Conservation (phyloP, 2,329 filamentous ascomycete species). For the Arachnopeziza araneosa region DNA sequence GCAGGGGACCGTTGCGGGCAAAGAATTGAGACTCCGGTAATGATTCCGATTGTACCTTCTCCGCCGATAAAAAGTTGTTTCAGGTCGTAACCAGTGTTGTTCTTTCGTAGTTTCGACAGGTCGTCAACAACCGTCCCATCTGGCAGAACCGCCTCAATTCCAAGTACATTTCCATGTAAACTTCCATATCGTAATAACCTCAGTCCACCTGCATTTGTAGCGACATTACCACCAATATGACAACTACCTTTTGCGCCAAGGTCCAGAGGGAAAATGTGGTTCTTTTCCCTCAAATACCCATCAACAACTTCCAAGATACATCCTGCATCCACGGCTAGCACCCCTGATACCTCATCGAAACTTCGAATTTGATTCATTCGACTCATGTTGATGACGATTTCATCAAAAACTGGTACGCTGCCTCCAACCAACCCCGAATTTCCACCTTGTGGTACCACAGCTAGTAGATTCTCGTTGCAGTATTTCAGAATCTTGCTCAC, state of each 20-base stretch:
- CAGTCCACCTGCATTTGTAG: conserved; percentile 91
- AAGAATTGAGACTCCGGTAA: conserved; percentile 83
- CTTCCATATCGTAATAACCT: conserved; percentile 88
- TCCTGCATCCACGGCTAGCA: conserved; percentile 85
- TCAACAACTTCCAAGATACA: conserved; percentile 87
- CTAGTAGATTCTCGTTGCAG: conserved; percentile 88
- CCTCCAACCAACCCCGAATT: conserved; percentile 96
- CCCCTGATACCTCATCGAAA: conserved; percentile 89
- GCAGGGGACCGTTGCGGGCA: conserved; percentile 84
- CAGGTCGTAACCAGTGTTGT: conserved; percentile 97
- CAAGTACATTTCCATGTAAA: conserved; percentile 86
- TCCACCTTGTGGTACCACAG: conserved; percentile 93
- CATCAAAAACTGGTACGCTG: conserved; percentile 94
- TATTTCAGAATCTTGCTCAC: conserved; percentile 88
- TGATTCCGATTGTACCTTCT: conserved; percentile 90
- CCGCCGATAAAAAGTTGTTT: conserved; percentile 96
- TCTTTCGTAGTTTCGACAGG: conserved; percentile 83
- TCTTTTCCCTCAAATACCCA: conserved; percentile 73
- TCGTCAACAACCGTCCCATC: conserved; percentile 91
- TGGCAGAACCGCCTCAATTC: conserved; percentile 87
- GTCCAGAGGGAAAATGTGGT: conserved; percentile 91
- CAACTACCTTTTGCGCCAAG: conserved; percentile 97
- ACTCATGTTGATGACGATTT: conserved; percentile 87
- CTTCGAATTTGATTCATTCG: conserved; percentile 88
- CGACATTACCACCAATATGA: conserved; percentile 91